A percentile compares a stretch with the other conserved stretches of the same genome.
These are phyloP conservation scores for Podaxis sp. DNA, from an alignment of 768 basidiomycete genomes.

Conservation along the genomic window DNA sequence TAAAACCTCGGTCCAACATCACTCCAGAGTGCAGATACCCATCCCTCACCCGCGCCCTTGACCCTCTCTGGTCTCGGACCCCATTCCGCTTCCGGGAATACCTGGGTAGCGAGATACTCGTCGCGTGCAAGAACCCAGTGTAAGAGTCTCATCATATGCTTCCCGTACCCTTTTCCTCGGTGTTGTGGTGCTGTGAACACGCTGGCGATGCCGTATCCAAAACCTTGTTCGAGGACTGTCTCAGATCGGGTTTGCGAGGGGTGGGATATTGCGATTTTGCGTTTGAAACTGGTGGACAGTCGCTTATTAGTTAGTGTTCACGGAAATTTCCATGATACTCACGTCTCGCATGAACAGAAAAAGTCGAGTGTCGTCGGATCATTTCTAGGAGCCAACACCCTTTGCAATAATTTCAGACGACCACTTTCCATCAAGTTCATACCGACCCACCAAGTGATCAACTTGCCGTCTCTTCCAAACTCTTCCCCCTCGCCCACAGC, in stretches of 20 bases:
- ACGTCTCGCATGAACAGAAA: conserved; percentile 66
- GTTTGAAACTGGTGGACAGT: conserved; percentile 25
- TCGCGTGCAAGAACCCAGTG: conserved; percentile 39
- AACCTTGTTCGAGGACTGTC: conserved; percentile 27
- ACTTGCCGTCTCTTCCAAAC: conserved; percentile 42
- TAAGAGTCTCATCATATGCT: conserved; percentile 63
- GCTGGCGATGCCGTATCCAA: conserved; percentile 53
- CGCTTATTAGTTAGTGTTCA: background rate
- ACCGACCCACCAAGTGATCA: conserved; percentile 48
- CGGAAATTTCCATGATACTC: conserved; percentile 19
- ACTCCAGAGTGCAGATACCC: conserved; percentile 29
- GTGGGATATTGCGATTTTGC: conserved; percentile 30
- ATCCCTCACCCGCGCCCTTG: conserved; percentile 18
- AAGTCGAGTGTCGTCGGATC: conserved; percentile 53
- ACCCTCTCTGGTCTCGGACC: conserved; percentile 23
- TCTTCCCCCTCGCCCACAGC: conserved; percentile 38
- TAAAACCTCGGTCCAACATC: conserved; percentile 28
- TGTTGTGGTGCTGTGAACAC: conserved; percentile 54
- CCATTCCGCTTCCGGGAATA: conserved; percentile 26
- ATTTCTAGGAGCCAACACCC: conserved; percentile 58
- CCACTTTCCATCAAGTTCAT: background rate
- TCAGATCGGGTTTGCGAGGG: conserved; percentile 8
- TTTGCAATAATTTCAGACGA: conserved; percentile 21
- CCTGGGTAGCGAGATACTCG: conserved; percentile 15
- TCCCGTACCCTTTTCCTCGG: conserved; percentile 56